Evolutionary conservation across 2,329 filamentous ascomycete genomes (phyloP), one percentile per base, ranked within the genome.

Genomic region (Aspergillus tubingensis): DNA sequence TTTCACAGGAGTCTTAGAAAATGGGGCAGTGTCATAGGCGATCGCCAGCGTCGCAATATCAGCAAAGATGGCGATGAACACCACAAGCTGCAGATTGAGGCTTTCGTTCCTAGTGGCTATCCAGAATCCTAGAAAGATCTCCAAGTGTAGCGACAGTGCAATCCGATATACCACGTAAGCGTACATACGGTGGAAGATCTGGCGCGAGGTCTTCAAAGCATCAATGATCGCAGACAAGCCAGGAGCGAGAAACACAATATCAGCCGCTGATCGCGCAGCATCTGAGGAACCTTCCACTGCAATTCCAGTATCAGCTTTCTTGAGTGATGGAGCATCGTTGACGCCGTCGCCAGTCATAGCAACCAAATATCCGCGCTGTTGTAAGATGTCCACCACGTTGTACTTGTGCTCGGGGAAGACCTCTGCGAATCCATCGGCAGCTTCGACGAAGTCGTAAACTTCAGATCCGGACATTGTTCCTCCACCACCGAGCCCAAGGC

Each of bases 101-200:
- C 87, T 91, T 63, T 86, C 83, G 84, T 96, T 95, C 70, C 94
- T 83, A 69, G 94, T 93, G 70, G 90, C 90, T 70, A 96, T 95
- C 91, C 92, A 96, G 61, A 96, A 86, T 76, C 91, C 92, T 54
- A 96, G 85, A 85, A 92, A 96, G 76, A 96, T 91, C 81, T 95
- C 91, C 74, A 96, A 85, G 77, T 96, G 92, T 66, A 96, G 87
- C 15, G 92, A 96, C 72, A 96, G 82, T 52, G 92, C 92, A 73
- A 96, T 96, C 85, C 92, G 91, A 83, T 96, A 96, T 72, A 96
- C 90, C 67, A 96, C 91, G 82, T 96, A 96, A 62, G 92, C 90
- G 81, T 96, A 95, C 92, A 96, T 96, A 72, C 92, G 91, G 82
- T 96, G 92, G 84, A 96, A 96, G 77, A 96, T 96, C 78, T 96